A percentile compares a stretch with the other conserved stretches of the same genome.
Evolutionary conservation across 768 basidiomycete species (phyloP).

Genomic region (Russula emetica): DNA sequence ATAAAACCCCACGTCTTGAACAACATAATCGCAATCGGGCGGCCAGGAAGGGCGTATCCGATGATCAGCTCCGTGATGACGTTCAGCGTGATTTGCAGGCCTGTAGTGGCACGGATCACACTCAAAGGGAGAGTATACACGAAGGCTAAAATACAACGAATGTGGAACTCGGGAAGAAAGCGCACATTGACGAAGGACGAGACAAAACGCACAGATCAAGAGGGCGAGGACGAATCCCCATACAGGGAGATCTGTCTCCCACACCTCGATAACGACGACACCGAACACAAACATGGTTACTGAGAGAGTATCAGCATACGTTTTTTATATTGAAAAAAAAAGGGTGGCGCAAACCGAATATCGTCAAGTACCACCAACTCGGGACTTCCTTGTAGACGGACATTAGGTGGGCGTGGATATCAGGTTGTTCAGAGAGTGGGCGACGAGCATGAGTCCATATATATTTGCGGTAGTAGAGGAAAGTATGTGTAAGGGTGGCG

Average conservation of each 20-base stretch:
- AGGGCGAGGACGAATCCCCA: constrained; percentile 71
- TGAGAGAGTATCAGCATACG: constrained; percentile 33
- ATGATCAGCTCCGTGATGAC: constrained; percentile 78
- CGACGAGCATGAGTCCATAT: constrained; percentile 68
- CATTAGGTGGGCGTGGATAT: constrained; percentile 87
- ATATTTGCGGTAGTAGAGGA: constrained; percentile 73
- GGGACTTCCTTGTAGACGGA: constrained; percentile 69
- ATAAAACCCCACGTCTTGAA: constrained; percentile 83
- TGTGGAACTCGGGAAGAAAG: background rate
- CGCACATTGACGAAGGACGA: background rate
- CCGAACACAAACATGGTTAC: constrained; percentile 65
- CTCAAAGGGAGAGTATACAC: constrained; percentile 49
- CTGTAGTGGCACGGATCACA: constrained; percentile 70
- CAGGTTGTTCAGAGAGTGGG: constrained; percentile 72
- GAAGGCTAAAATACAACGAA: constrained; percentile 30
- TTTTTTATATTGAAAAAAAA: background rate
- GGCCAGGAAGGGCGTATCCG: too few relatives aligned
- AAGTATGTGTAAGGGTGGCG: constrained; percentile 64
- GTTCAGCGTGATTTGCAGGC: constrained; percentile 66
- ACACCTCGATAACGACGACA: constrained; percentile 63
- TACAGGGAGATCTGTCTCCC: constrained; percentile 70
- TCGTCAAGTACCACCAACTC: constrained; percentile 75
- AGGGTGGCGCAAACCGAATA: constrained; percentile 44
- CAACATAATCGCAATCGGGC: constrained; percentile 78
- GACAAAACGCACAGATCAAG: constrained; percentile 43